Evolutionary conservation across 2,329 filamentous ascomycete genomes (phyloP), one percentile per base, ranked within the genome.

Genomic region (Davidsoniella eucalypti): DNA sequence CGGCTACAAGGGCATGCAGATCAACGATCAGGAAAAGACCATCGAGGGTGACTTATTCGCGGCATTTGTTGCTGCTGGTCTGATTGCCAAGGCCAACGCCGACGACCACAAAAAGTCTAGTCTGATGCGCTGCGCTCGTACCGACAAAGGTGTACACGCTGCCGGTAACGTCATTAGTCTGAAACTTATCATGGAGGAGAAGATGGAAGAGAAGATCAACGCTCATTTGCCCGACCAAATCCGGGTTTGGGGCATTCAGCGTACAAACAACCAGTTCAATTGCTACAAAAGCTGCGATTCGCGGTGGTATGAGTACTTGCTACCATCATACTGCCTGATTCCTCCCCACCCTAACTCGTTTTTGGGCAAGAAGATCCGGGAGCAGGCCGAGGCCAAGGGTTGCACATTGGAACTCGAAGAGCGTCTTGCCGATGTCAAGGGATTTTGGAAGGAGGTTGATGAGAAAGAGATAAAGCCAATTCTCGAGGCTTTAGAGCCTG

Each of bases 1-100:
- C 8, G 92, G 92, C 14, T 98, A 98, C 71, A 88, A 87, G 67
- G 92, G 92, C 59, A 93, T 98, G 81, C 92, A 98, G 67, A 84
- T 98, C 61, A 80, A 82, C 63, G 72, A 72, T 58, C 68, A 79
- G 56, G 80, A 94, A 61, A 88, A 87, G 68, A 98, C 90, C 0
- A 96, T 98, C 56, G 92, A 98, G 67, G 85, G 90, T 41, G 92
- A 98, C 58, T 70, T 98, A 2, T 98, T 98, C 67, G 77, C 79
- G 29, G 92, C 92, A 2, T 90, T 98, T 58, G 83, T 98, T 55
- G 78, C 80, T 2, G 88, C 92, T 2, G 85, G 88, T 16, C 88
- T 92, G 38, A 94, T 98, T 54, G 93, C 88, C 45, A 96, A 96
- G 65, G 87, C 87, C 55, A 98, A 98, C 61, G 92, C 92, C 18